Conservation (phyloP, 1,284 basidiomycete species). For the Anthracocystis panici-leucophaei region DNA sequence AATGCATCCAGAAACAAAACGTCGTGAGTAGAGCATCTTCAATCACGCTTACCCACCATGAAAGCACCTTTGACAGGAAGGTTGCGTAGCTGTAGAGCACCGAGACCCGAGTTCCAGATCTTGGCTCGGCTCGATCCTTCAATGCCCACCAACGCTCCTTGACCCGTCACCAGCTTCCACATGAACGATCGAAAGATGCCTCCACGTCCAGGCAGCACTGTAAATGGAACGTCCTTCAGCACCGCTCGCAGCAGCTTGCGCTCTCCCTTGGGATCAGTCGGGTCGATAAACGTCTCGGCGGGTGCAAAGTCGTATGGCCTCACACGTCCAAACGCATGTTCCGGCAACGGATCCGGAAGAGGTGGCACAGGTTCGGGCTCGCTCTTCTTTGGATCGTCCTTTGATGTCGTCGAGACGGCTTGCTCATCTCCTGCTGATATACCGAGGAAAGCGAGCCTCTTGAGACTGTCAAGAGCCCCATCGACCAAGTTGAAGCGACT, state of each 20-base stretch:
- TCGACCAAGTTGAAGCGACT: slow-evolving; percentile 23
- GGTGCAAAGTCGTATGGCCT: slow-evolving; percentile 58
- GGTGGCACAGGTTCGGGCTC: slow-evolving; percentile 55
- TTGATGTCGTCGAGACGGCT: slow-evolving; percentile 3
- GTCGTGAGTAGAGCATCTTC: not conserved
- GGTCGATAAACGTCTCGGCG: slow-evolving; percentile 56
- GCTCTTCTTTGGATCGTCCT: slow-evolving; percentile 37
- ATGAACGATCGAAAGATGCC: slow-evolving; percentile 58
- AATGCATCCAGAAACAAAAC: not conserved
- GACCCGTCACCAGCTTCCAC: slow-evolving; percentile 62
- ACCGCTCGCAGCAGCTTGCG: slow-evolving; percentile 56
- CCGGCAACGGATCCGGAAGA: slow-evolving; percentile 59
- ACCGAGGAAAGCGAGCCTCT: slow-evolving; percentile 32
- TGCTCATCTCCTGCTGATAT: slow-evolving; percentile 10
- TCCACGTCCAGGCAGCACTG: slow-evolving; percentile 53
- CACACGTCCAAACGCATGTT: slow-evolving; percentile 60
- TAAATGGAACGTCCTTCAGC: slow-evolving; percentile 63
- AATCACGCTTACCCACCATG: slow-evolving; percentile 54
- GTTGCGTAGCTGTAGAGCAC: slow-evolving; percentile 50
- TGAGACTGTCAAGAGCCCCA: slow-evolving; percentile 33
- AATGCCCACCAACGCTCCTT: slow-evolving; percentile 61
- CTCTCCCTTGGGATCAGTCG: slow-evolving; percentile 51
- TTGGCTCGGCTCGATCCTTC: slow-evolving; percentile 58
- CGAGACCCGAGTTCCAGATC: slow-evolving; percentile 65
- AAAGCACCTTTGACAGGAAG: slow-evolving; percentile 65